Evolutionary conservation across 2,329 filamentous ascomycete species (phyloP).

Genomic region (Clarireedia sp.): DNA sequence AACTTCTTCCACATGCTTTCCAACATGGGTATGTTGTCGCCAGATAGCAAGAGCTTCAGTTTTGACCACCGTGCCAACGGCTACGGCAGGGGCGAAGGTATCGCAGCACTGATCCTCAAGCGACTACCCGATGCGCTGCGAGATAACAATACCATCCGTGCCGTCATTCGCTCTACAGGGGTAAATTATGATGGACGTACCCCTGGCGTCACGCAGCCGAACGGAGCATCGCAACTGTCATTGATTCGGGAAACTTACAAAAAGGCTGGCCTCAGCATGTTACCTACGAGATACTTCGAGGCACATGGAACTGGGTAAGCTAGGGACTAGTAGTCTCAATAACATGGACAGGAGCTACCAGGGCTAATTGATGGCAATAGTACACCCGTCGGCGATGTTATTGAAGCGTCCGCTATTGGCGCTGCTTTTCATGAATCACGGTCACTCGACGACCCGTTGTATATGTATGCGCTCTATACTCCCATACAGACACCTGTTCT

Average conservation of each 20-base stretch:
- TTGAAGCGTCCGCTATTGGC: background rate
- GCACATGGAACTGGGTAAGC: slow-evolving; percentile 13
- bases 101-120: slow-evolving; percentile 51
- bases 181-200: slow-evolving; percentile 50
- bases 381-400: background rate
- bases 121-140: slow-evolving; percentile 47
- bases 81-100: slow-evolving; percentile 56
- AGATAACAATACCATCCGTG: slow-evolving; percentile 49
- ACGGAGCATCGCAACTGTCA: slow-evolving; percentile 32
- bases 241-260: slow-evolving; percentile 11
- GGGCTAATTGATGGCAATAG: background rate
- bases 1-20: slow-evolving; percentile 31
- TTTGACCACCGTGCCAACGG: slow-evolving; percentile 56
- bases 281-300: slow-evolving; percentile 10
- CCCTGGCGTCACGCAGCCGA: slow-evolving; percentile 47
- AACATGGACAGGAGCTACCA: background rate
- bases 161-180: slow-evolving; percentile 30
- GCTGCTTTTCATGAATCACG: slow-evolving; percentile 10
- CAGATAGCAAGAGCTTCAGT: slow-evolving; percentile 35
- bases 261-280: slow-evolving; percentile 6
- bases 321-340: background rate
- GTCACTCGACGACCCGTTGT: background rate
- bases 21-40: background rate
- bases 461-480: background rate
- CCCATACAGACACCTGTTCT: background rate